Percentiles rank a stretch among this genome's conserved stretches.
Conservation (phyloP, 345 rosid species). For the Citropsis articulata region DNA sequence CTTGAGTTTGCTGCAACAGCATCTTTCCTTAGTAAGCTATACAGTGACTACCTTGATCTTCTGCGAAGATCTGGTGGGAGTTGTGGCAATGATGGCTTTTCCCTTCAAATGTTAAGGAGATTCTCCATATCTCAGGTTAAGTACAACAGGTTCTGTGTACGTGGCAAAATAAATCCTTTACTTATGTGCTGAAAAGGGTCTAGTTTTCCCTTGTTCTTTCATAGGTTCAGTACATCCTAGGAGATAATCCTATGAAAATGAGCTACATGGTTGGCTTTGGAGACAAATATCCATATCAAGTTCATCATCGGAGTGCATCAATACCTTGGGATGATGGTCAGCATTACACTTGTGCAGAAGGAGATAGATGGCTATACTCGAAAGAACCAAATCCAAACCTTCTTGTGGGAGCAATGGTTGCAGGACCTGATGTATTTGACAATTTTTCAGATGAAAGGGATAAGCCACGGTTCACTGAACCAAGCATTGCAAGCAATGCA, state of each 20-base stretch:
- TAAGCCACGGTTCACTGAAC: constrained; percentile 42
- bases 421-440: constrained; percentile 42
- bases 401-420: constrained; percentile 43
- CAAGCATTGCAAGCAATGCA: constrained; percentile 40
- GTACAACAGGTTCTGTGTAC: not conserved
- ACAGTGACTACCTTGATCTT: constrained; percentile 53
- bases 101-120: constrained; percentile 33
- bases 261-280: constrained; percentile 65
- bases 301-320: constrained; percentile 59
- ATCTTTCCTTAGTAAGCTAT: constrained; percentile 54
- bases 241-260: constrained; percentile 59
- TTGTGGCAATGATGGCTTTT: constrained; percentile 32
- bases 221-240: constrained; percentile 46
- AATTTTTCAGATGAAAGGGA: constrained; percentile 38
- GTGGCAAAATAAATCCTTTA: not conserved
- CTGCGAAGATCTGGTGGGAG: constrained; percentile 32
- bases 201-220: not conserved
- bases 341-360: constrained; percentile 34
- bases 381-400: constrained; percentile 36
- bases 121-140: constrained; percentile 53
- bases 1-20: constrained; percentile 58
- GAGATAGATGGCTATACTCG: constrained; percentile 35
- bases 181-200: not conserved
- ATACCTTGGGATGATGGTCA: constrained; percentile 44
- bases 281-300: constrained; percentile 38